A percentile compares a stretch with the other conserved stretches of the same genome.
phyloP scores from a whole-genome alignment of 2,329 filamentous ascomycete species.

The Pseudogymnoascus sp. region DNA sequence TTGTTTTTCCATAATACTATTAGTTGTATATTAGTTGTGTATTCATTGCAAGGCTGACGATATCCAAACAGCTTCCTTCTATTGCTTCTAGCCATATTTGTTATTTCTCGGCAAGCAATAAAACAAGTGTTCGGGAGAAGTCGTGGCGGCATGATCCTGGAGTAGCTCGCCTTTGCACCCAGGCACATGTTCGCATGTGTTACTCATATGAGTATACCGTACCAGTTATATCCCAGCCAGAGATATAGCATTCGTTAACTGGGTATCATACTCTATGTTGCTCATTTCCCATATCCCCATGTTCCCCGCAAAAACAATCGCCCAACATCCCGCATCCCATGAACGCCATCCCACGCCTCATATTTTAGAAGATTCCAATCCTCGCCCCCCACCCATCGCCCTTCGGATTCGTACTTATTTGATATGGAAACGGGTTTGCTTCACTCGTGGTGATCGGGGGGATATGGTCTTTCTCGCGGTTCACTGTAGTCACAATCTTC shows the following conservation, averaged over 20 bases:
- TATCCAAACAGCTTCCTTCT: slow-evolving; percentile 6
- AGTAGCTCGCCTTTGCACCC: neutral
- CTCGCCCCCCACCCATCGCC: slow-evolving; percentile 70
- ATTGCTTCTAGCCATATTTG: neutral
- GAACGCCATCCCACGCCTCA: slow-evolving; percentile 5
- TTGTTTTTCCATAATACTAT: slow-evolving; percentile 4
- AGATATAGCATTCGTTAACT: slow-evolving; percentile 7
- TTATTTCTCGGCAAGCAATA: neutral
- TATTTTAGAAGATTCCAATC: slow-evolving; percentile 51
- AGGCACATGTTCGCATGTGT: neutral
- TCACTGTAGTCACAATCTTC: slow-evolving; percentile 83
- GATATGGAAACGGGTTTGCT: slow-evolving; percentile 89
- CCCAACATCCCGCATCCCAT: neutral
- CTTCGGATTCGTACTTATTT: slow-evolving; percentile 82
- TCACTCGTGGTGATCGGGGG: slow-evolving; percentile 91
- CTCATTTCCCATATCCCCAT: slow-evolving; percentile 5
- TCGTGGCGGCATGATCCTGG: neutral
- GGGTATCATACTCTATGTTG: slow-evolving; percentile 4
- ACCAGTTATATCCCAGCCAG: slow-evolving; percentile 4
- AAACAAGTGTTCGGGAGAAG: neutral
- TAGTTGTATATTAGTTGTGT: slow-evolving; percentile 10
- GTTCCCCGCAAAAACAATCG: neutral
- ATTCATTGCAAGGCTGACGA: neutral
- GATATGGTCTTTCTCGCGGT: slow-evolving; percentile 88
- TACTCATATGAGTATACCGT: neutral